phyloP scores from a whole-genome alignment of 768 basidiomycete genomes.

The Boletellus ananiceps region DNA sequence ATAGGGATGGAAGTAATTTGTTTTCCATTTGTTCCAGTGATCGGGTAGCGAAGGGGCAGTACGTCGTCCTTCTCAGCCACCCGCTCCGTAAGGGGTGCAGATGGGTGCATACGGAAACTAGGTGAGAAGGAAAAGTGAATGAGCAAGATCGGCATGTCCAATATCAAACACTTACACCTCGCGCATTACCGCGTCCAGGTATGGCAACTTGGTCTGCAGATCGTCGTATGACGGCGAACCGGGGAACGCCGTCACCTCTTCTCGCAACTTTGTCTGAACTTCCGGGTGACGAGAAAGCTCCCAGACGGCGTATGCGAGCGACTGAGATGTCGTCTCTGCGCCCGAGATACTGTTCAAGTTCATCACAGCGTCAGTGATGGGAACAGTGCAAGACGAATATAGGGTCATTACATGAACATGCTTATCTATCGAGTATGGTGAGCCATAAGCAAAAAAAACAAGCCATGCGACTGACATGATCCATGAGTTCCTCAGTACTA shows the following conservation, averaged over 20 bases:
- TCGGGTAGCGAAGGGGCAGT: conserved; percentile 3
- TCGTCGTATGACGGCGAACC: conserved; percentile 6
- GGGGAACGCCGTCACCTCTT: background rate
- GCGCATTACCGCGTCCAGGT: conserved; percentile 5
- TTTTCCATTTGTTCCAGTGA: background rate
- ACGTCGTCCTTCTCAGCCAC: conserved; percentile 2
- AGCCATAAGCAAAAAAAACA: background rate
- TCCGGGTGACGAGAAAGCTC: conserved; percentile 4
- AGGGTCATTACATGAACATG: conserved; percentile 8
- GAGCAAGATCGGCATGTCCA: background rate
- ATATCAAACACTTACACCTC: conserved; percentile 1
- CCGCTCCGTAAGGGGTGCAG: conserved; percentile 2
- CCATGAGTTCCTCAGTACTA: conserved; percentile 1
- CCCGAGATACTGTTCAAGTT: conserved; percentile 4
- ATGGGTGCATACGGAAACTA: conserved; percentile 2
- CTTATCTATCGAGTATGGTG: conserved; percentile 1
- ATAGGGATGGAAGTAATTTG: conserved; percentile 1
- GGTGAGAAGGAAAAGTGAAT: background rate
- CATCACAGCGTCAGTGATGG: background rate
- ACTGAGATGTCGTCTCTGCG: conserved; percentile 4
- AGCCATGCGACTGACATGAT: background rate
- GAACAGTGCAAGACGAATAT: background rate
- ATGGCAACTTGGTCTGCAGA: conserved; percentile 4
- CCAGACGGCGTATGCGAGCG: conserved; percentile 7
- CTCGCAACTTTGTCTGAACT: background rate